Evolutionary conservation across 129 eudicot genomes (phyloP), one percentile per base, ranked within the genome.

Genomic region (Helianthus tuberosus): DNA sequence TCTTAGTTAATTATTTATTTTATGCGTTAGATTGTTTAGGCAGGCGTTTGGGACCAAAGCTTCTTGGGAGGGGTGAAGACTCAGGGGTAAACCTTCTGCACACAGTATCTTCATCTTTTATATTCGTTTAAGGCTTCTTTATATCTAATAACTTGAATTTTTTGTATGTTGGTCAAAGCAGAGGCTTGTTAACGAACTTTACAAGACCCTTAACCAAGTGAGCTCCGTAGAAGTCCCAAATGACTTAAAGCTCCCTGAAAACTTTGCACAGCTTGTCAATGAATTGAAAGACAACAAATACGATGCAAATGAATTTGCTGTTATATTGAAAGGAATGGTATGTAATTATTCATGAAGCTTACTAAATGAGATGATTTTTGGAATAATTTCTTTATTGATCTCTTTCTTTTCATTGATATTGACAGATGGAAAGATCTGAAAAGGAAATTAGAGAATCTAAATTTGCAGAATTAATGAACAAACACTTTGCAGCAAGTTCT

Each of bases 41-140:
- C 79, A 83, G 97, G 73, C 97, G 97, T 70, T 91, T 91, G 83
- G 99, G 99, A 76, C 99, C 99, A 57, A 86, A 82, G 85, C 86
- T 95, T 83, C 92, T 89, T 41, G 90, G 97, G 41, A 85, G 92
- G 80, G 81, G 75, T 79, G 93, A 89, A 85, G 92, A 89, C 87
- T 88, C 98, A 59, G 90, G 86, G 96, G 99, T 95, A 91, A 87
- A 49, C 58, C 12, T 53, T 67, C 59, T 57, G 1, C 5, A 29
- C 51, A 50, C 41, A 49, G 8, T 27, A 11, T 63, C 44, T 71
- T 59, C 7, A 43, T 64, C 41, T 4, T 43, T 71, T 64, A 52
- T 10, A 11, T 46, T 69, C 6, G 8, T 71, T 48, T 39, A 60
- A 32, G 54, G 47, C 55, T 71, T 38, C 1, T 64, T 64, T 23